phyloP scores from a whole-genome alignment of 192 early-diverging fungal species.

The Backusella mclennaniae region DNA sequence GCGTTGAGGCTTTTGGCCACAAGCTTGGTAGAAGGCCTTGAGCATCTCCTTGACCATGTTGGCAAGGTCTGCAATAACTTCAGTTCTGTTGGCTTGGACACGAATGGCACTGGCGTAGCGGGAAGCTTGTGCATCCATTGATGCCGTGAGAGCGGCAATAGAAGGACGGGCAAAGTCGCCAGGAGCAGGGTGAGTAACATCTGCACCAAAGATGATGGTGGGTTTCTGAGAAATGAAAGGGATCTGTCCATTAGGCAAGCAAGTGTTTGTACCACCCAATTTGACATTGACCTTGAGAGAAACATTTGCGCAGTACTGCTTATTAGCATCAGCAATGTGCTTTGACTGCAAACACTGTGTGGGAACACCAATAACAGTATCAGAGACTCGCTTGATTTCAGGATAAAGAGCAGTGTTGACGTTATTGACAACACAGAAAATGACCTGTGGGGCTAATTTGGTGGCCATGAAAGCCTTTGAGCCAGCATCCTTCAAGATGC shows the following conservation, averaged over 20 bases:
- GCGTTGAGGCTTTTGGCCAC: conserved; percentile 68
- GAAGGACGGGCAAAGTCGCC: conserved; percentile 65
- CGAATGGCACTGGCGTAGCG: conserved; percentile 64
- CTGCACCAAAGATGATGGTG: conserved; percentile 88
- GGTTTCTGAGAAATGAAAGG: conserved; percentile 70
- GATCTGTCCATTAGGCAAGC: conserved; percentile 55
- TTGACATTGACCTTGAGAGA: conserved; percentile 94
- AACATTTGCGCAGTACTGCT: conserved; percentile 95
- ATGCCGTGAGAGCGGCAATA: conserved; percentile 75
- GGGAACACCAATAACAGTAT: conserved; percentile 85
- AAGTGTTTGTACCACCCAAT: conserved; percentile 87
- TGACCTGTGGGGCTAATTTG: conserved; percentile 70
- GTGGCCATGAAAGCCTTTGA: conserved; percentile 62
- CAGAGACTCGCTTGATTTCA: conserved; percentile 83
- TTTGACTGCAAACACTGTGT: conserved; percentile 91
- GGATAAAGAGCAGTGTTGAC: conserved; percentile 81
- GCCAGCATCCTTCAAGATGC: conserved; percentile 66
- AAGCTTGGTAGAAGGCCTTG: conserved; percentile 63
- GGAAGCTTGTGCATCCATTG: conserved; percentile 62
- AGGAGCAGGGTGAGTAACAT: conserved; percentile 84
- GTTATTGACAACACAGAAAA: conserved; percentile 81
- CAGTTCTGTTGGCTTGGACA: conserved; percentile 64
- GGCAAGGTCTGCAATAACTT: conserved; percentile 70
- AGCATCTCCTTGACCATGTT: conserved; percentile 65
- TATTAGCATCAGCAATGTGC: conserved; percentile 70